A percentile compares a stretch with the other conserved stretches of the same genome.
Conservation (phyloP, 208 protist species). For the Acanthamoeba divionensis region DNA sequence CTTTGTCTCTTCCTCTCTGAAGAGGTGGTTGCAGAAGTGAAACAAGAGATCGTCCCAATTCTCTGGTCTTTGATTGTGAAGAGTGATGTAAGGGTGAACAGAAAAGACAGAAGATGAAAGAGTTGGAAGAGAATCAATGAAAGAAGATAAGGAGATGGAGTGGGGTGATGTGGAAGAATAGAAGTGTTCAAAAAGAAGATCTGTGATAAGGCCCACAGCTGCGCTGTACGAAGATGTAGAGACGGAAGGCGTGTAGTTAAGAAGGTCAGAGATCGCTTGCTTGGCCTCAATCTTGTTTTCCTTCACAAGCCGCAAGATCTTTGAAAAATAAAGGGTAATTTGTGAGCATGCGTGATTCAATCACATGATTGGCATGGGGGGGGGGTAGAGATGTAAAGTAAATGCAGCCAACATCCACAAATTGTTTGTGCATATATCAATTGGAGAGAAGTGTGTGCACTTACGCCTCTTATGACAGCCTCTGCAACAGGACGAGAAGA, state of each 20-base stretch:
- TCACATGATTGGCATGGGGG: too few relatives aligned
- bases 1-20: not conserved
- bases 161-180: not conserved
- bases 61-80: not conserved
- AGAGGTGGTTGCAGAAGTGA: not conserved
- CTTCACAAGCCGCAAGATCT: slow-evolving; percentile 8
- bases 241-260: slow-evolving; percentile 22
- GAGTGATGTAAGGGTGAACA: not conserved
- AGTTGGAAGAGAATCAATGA: not conserved
- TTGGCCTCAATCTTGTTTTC: slow-evolving; percentile 10
- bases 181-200: slow-evolving; percentile 17
- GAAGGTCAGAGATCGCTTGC: slow-evolving; percentile 15
- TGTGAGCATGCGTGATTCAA: too few relatives aligned
- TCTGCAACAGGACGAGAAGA: not conserved
- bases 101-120: not conserved
- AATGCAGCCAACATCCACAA: too few relatives aligned
- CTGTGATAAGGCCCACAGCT: not conserved
- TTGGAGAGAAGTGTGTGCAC: not conserved
- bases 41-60: not conserved
- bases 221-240: not conserved
- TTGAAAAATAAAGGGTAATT: not conserved
- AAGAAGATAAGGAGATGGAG: not conserved
- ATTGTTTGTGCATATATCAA: not conserved
- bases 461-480: not conserved
- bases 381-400: too few relatives aligned